Conservation (phyloP, 208 protist genomes). For the Wallacemonas sp. region DNA sequence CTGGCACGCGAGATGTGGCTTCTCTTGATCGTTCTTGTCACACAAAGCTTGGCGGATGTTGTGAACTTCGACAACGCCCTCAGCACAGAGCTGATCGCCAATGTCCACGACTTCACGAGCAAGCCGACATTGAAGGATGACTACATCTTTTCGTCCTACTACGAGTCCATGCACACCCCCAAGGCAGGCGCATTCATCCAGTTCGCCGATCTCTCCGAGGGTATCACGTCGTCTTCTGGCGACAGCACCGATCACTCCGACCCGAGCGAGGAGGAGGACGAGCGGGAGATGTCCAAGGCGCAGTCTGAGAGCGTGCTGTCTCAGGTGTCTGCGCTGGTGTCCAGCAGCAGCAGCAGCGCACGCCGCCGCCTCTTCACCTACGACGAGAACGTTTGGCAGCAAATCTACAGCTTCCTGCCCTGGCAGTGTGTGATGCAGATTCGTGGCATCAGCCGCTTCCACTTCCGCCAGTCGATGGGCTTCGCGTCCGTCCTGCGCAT, state of each 20-base stretch:
- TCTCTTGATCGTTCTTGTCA: constrained; percentile 53
- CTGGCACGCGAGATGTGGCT: constrained; percentile 46
- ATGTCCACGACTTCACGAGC: constrained; percentile 26
- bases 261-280: constrained; percentile 35
- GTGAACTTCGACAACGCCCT: constrained; percentile 34
- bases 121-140: constrained; percentile 31
- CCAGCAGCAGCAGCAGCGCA: not conserved
- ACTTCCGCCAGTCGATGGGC: constrained; percentile 41
- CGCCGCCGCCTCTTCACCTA: not conserved
- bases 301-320: not conserved
- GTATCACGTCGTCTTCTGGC: constrained; percentile 39
- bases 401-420: constrained; percentile 52
- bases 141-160: constrained; percentile 23
- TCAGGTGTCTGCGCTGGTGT: constrained; percentile 12
- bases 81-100: constrained; percentile 70
- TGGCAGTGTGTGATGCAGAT: constrained; percentile 40
- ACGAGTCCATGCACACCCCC: constrained; percentile 18
- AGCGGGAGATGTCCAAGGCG: constrained; percentile 8
- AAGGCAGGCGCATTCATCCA: constrained; percentile 26
- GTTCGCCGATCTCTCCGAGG: constrained; percentile 36
- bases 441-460: constrained; percentile 48
- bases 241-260: constrained; percentile 32
- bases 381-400: constrained; percentile 35
- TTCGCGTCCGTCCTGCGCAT: constrained; percentile 49
- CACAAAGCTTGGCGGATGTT: constrained; percentile 41